A percentile compares a stretch with the other conserved stretches of the same genome.
These are phyloP conservation scores for Glycine soja DNA, from an alignment of 306 rosid genomes.

Conservation along the genomic window DNA sequence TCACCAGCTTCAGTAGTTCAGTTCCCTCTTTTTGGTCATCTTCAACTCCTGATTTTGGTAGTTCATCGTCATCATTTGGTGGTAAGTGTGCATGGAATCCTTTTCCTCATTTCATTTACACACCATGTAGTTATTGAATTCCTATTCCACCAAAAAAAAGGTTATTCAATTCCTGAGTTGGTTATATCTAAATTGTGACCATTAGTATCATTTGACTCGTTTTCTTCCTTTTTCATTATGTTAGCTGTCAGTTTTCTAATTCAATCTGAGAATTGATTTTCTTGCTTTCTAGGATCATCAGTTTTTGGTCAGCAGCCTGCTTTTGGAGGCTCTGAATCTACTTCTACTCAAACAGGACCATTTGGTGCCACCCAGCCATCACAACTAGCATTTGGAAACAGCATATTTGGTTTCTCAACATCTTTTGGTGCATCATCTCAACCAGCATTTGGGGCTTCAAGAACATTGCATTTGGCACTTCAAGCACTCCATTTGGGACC, in stretches of 20 bases:
- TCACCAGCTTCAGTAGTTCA: slow-evolving; percentile 76
- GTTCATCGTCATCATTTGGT: slow-evolving; percentile 67
- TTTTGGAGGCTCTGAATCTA: slow-evolving; percentile 88
- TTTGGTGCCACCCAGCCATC: slow-evolving; percentile 81
- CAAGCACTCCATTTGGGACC: slow-evolving; percentile 68
- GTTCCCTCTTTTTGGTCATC: slow-evolving; percentile 74
- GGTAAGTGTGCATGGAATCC: slow-evolving; percentile 52
- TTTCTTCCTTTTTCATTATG: neutral
- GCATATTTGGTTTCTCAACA: slow-evolving; percentile 80
- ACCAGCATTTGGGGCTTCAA: slow-evolving; percentile 73
- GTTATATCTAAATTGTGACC: neutral
- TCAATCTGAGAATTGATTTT: slow-evolving; percentile 40
- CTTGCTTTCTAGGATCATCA: slow-evolving; percentile 62
- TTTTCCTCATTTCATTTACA: slow-evolving; percentile 14
- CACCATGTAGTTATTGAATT: neutral
- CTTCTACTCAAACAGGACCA: slow-evolving; percentile 74
- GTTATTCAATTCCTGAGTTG: slow-evolving; percentile 17
- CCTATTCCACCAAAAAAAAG: neutral
- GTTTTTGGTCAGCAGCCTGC: slow-evolving; percentile 86
- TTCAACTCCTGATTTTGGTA: slow-evolving; percentile 77
- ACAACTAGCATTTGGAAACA: slow-evolving; percentile 89
- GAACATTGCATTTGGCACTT: slow-evolving; percentile 54
- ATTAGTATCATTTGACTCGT: slow-evolving; percentile 25
- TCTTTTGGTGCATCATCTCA: slow-evolving; percentile 78
- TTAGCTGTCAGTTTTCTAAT: slow-evolving; percentile 21